These are phyloP conservation scores for Pestalotiopsis sp. DNA, from an alignment of 2,329 filamentous ascomycete species.

Conservation along the genomic window DNA sequence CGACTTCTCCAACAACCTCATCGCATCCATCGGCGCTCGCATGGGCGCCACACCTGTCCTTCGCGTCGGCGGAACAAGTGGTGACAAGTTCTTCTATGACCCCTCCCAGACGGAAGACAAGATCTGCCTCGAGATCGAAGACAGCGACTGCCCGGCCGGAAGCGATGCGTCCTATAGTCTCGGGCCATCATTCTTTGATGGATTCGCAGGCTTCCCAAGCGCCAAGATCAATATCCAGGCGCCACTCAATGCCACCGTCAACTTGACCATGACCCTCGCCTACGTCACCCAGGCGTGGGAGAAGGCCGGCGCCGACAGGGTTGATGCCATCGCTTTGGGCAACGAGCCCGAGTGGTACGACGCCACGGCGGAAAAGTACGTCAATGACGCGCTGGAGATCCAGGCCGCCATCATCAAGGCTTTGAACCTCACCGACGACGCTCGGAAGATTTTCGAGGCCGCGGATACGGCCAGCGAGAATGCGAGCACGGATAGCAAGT, in stretches of 20 bases:
- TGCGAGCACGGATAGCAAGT: background rate
- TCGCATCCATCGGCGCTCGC: slow-evolving; percentile 6
- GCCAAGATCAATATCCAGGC: slow-evolving; percentile 14
- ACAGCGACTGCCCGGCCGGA: slow-evolving; percentile 9
- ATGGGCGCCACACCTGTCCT: slow-evolving; percentile 9
- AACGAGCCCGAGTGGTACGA: slow-evolving; percentile 16
- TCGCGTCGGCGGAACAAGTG: slow-evolving; percentile 15
- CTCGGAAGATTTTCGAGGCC: slow-evolving; percentile 10
- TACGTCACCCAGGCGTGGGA: slow-evolving; percentile 9
- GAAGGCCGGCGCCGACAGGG: background rate
- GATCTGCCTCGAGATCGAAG: background rate
- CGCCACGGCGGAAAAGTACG: slow-evolving; percentile 5
- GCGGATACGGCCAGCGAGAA: slow-evolving; percentile 4
- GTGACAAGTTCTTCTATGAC: slow-evolving; percentile 13
- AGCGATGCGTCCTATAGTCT: slow-evolving; percentile 7
- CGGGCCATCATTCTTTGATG: slow-evolving; percentile 12
- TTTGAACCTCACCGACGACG: slow-evolving; percentile 8
- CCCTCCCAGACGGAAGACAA: slow-evolving; percentile 5
- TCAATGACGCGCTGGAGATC: slow-evolving; percentile 3
- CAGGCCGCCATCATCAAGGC: slow-evolving; percentile 10
- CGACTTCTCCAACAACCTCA: slow-evolving; percentile 12
- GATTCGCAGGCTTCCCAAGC: slow-evolving; percentile 9
- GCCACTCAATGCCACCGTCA: slow-evolving; percentile 5
- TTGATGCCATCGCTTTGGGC: slow-evolving; percentile 12
- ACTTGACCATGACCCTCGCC: slow-evolving; percentile 9